Base-by-base conservation (phyloP, 805 yeast genomes). In the Ascoidea tarda region DNA sequence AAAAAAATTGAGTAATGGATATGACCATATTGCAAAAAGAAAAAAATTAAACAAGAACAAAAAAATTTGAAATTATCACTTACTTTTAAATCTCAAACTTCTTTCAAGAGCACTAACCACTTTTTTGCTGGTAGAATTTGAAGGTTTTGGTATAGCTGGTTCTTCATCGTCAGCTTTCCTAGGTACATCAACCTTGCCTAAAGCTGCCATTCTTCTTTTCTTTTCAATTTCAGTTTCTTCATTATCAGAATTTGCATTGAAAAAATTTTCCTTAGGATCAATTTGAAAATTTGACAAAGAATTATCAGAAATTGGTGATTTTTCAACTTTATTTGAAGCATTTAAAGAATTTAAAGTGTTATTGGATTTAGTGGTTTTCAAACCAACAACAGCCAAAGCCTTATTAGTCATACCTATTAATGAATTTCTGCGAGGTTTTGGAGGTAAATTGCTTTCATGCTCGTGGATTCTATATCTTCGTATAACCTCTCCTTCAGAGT, bases 401-500 rank as follows among this genome's bases (percentile, higher is more conserved):
- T 52, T 54, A 10, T 38, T 14, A 2, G 44, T 38, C 14, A 38
- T 10, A 12, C 53, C 55, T 21, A 56, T 50, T 32, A 56, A 12
- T 4, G 55, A 52, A 16, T 49, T 47, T n/a, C 49, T 12, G 33
- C 49, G 6, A 6, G 8, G 31, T 46, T 14, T 21, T 16, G 3
- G 8, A 10, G 31, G 16, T 12, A 46, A 46, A 21, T 8, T 44
- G 10, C 45, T 6, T 31, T 33, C 47, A 58, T 81, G 87, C 4
- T 78, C 75, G 60, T 82, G 86, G 51, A 90, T 81, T 59, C 71
- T 76, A 67, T 89, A 91, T 51, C 96, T 74, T 62, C 96, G 80
- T 49, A 93, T 71, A 53, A 93, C 79, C 59, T 91, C 98, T 57
- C 98, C 99, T 10, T 90, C 96, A 48, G 79, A 87, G 61, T 89